Conservation (phyloP, 1,284 basidiomycete species). For the Sporisorium sorghi region DNA sequence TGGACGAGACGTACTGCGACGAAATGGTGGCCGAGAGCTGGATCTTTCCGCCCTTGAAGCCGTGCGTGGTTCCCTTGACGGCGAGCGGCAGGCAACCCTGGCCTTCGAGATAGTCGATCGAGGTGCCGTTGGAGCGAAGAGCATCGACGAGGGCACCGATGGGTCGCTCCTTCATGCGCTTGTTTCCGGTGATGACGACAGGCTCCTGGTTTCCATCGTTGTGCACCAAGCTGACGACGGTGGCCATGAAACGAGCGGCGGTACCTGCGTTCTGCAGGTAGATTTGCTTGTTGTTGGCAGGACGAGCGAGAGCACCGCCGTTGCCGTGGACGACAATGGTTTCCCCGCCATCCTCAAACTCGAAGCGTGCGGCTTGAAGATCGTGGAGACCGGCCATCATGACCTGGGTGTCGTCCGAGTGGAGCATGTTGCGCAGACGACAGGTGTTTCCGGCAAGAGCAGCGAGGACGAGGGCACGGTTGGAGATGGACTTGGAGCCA, state of each 20-base stretch:
- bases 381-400: conserved; percentile 94
- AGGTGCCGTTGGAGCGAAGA: conserved; percentile 82
- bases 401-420: conserved; percentile 98
- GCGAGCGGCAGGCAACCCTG: conserved; percentile 88
- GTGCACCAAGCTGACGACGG: conserved; percentile 82
- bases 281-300: conserved; percentile 78
- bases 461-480: conserved; percentile 92
- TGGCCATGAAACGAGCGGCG: conserved; percentile 95
- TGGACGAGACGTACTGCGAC: conserved; percentile 97
- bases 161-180: conserved; percentile 95
- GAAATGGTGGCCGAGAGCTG: conserved; percentile 92
- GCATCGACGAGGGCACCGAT: conserved; percentile 97
- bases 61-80: conserved; percentile 75
- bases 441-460: conserved; percentile 90
- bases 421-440: conserved; percentile 87
- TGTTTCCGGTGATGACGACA: conserved; percentile 89
- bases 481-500: conserved; percentile 96
- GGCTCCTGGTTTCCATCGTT: conserved; percentile 42
- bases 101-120: conserved; percentile 82
- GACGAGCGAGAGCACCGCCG: conserved; percentile 76
- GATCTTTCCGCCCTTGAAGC: conserved; percentile 85
- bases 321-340: conserved; percentile 92
- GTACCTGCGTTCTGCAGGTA: conserved; percentile 98
- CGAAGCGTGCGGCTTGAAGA: conserved; percentile 82
- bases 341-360: conserved; percentile 93